Conservation (phyloP, 169 alveolate genomes). For the Theileria sp. region DNA sequence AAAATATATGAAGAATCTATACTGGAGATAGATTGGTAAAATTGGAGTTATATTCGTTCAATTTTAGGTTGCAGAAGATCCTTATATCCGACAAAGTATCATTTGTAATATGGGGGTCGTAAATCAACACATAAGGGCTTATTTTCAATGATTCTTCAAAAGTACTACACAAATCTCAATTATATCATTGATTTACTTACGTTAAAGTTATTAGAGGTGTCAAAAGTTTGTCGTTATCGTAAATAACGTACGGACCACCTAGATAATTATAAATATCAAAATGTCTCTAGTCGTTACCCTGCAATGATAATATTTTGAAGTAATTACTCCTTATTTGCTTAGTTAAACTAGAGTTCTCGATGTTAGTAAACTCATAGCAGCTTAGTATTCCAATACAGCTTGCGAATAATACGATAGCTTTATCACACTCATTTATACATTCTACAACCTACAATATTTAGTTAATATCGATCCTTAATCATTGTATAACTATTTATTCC, state of each 20-base stretch:
- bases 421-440: conserved; percentile 49
- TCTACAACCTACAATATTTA: conserved; percentile 13
- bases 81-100: conserved; percentile 60
- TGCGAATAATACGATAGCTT: conserved; percentile 61
- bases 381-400: conserved; percentile 10
- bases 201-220: conserved; percentile 53
- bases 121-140: conserved; percentile 56
- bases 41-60: conserved; percentile 62
- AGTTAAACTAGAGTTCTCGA: background rate
- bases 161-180: conserved; percentile 18
- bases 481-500: background rate
- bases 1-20: background rate
- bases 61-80: conserved; percentile 56
- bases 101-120: conserved; percentile 46
- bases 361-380: conserved; percentile 3
- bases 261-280: conserved; percentile 4
- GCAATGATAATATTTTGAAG: background rate
- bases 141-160: conserved; percentile 60
- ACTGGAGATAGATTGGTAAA: conserved; percentile 47
- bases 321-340: conserved; percentile 1
- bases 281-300: background rate
- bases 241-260: conserved; percentile 62
- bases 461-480: background rate
- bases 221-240: conserved; percentile 44
- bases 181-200: conserved; percentile 23